These are phyloP conservation scores for Ascochyta pisi DNA, from an alignment of 2,329 filamentous ascomycete species.

Conservation along the genomic window DNA sequence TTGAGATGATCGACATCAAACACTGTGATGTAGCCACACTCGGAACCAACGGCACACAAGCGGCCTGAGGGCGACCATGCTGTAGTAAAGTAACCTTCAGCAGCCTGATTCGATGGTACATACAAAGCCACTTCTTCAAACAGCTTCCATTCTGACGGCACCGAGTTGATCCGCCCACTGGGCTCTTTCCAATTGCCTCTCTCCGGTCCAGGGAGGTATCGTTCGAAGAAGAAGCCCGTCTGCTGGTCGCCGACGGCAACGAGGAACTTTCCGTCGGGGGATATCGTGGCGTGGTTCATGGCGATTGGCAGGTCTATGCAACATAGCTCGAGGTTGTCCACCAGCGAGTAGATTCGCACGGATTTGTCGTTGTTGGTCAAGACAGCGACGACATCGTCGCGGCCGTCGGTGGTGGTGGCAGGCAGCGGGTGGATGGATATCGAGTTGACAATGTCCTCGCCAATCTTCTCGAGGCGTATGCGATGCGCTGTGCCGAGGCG, in stretches of 20 bases:
- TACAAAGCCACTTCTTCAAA: conserved; percentile 53
- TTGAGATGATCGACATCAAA: conserved; percentile 65
- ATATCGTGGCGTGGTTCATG: conserved; percentile 94
- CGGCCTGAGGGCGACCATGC: conserved; percentile 76
- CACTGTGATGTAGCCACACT: conserved; percentile 79
- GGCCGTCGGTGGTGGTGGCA: conserved; percentile 47
- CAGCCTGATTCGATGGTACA: conserved; percentile 45
- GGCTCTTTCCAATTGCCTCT: conserved; percentile 34
- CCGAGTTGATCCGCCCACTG: conserved; percentile 28
- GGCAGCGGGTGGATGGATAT: conserved; percentile 66
- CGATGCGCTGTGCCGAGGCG: conserved; percentile 44
- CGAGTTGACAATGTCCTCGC: conserved; percentile 70
- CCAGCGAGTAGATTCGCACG: conserved; percentile 81
- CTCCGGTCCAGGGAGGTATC: conserved; percentile 48
- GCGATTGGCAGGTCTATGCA: conserved; percentile 78
- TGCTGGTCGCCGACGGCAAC: conserved; percentile 88
- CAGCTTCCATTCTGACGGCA: conserved; percentile 50
- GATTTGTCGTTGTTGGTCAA: conserved; percentile 92
- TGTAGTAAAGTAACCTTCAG: conserved; percentile 73
- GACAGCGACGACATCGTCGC: conserved; percentile 72
- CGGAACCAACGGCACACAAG: conserved; percentile 77
- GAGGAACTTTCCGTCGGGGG: conserved; percentile 81
- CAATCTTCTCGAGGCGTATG: conserved; percentile 65
- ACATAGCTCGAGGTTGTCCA: conserved; percentile 71
- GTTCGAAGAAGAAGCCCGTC: conserved; percentile 81